A percentile compares a stretch with the other conserved stretches of the same genome.
Evolutionary conservation across 495 filamentous ascomycete genomes (phyloP).

Genomic region (Lindgomyces ingoldianus): DNA sequence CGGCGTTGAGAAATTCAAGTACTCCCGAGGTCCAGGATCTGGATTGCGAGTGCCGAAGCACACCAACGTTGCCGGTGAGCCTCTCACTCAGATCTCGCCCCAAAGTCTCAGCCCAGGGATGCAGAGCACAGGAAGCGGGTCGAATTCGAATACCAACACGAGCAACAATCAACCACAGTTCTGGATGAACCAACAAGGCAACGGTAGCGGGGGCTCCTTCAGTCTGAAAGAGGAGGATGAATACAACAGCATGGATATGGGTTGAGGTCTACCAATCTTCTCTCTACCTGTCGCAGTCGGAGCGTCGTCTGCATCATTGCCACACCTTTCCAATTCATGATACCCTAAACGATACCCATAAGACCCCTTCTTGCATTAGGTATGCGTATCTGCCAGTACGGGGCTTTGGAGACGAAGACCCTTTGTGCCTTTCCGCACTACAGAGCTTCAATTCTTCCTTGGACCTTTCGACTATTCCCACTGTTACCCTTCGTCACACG

Average conservation of each 20-base stretch:
- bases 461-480: too few species aligned
- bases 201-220: slow-evolving; percentile 22
- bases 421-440: too few species aligned
- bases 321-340: slow-evolving; percentile 11
- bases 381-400: slow-evolving; percentile 3
- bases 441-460: too few species aligned
- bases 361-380: background rate
- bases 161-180: slow-evolving; percentile 29
- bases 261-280: slow-evolving; percentile 2
- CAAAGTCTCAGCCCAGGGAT: slow-evolving; percentile 73
- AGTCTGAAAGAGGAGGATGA: slow-evolving; percentile 42
- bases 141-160: slow-evolving; percentile 24
- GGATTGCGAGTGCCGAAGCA: slow-evolving; percentile 89
- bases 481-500: background rate
- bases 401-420: background rate
- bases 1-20: slow-evolving; percentile 68
- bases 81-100: slow-evolving; percentile 58
- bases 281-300: background rate
- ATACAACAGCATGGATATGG: slow-evolving; percentile 40
- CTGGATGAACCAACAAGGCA: slow-evolving; percentile 28
- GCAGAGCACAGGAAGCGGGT: slow-evolving; percentile 53
- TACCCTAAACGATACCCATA: slow-evolving; percentile 26
- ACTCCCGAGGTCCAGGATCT: slow-evolving; percentile 79
- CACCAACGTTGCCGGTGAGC: slow-evolving; percentile 85
- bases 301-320: background rate